phyloP scores from a whole-genome alignment of 352 stramenopile species.

The Phytopythium delawarense region DNA sequence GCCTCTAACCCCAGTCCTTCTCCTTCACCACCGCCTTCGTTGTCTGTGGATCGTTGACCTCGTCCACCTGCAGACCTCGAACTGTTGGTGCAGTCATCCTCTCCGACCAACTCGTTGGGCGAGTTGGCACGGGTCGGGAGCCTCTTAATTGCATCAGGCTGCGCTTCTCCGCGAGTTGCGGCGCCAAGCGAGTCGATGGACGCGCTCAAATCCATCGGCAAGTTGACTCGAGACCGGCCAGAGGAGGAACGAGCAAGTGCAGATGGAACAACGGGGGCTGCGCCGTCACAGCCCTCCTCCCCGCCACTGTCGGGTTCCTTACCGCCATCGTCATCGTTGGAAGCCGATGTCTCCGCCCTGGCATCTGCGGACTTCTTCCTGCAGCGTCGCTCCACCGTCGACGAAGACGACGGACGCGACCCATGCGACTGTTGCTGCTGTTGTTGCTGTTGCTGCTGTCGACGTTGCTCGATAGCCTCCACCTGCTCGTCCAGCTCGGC shows the following conservation, averaged over 20 bases:
- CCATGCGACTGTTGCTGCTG: background rate
- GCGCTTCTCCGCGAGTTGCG: background rate
- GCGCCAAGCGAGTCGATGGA: constrained; percentile 48
- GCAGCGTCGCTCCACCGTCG: constrained; percentile 1
- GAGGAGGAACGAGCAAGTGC: background rate
- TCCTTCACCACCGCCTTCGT: background rate
- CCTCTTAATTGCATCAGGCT: background rate
- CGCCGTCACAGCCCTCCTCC: background rate
- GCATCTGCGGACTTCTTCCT: background rate
- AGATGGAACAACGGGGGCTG: background rate
- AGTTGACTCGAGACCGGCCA: constrained; percentile 4
- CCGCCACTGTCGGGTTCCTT: background rate
- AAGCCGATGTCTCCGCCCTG: background rate
- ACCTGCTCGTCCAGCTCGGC: constrained; percentile 61
- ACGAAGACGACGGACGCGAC: constrained; percentile 2
- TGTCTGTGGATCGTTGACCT: background rate
- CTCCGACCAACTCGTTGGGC: background rate
- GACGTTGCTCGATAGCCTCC: constrained; percentile 58
- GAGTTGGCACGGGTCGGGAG: background rate
- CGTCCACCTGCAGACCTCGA: background rate
- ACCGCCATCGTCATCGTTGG: background rate
- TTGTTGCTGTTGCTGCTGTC: constrained; percentile 13
- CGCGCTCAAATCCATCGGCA: constrained; percentile 37
- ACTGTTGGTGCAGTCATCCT: background rate
- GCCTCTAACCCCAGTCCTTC: constrained; percentile 54